Percentiles rank a stretch among this genome's conserved stretches.
phyloP scores from a whole-genome alignment of 2,329 filamentous ascomycete genomes.

The Truncatella angustata region DNA sequence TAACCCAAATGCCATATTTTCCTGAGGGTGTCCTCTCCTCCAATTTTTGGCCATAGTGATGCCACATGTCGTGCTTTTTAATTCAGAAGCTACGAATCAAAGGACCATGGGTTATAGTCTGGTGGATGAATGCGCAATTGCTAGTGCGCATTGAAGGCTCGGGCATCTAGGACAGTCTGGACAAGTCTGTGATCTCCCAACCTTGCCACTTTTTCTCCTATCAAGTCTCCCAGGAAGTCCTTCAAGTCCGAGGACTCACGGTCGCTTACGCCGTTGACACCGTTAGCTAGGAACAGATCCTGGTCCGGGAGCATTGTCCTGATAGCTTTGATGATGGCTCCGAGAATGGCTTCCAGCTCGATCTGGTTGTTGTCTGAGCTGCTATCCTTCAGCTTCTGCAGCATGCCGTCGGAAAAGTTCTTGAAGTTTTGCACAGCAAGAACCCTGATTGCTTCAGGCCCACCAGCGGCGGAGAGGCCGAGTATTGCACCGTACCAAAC shows the following conservation, averaged over 20 bases:
- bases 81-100: too few relatives aligned
- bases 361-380: conserved; percentile 37
- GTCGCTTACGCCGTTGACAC: conserved; percentile 38
- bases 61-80: too few relatives aligned
- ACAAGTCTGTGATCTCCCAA: conserved; percentile 48
- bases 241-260: conserved; percentile 44
- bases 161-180: conserved; percentile 52
- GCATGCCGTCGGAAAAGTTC: conserved; percentile 50
- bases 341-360: conserved; percentile 55
- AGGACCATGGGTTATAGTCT: too few relatives aligned
- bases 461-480: conserved; percentile 76
- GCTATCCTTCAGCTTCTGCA: conserved; percentile 52
- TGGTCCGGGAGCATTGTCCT: conserved; percentile 38
- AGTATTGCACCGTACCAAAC: conserved; percentile 87
- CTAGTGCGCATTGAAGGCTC: conserved; percentile 39
- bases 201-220: conserved; percentile 47
- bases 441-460: conserved; percentile 55
- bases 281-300: conserved; percentile 33
- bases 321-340: conserved; percentile 54
- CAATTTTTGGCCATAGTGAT: not conserved
- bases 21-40: not conserved
- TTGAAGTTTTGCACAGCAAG: conserved; percentile 56
- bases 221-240: conserved; percentile 54
- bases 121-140: too few relatives aligned
- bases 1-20: not conserved